Base-by-base conservation (phyloP, 1,284 basidiomycete genomes). In the Exobasidium rhododendri region DNA sequence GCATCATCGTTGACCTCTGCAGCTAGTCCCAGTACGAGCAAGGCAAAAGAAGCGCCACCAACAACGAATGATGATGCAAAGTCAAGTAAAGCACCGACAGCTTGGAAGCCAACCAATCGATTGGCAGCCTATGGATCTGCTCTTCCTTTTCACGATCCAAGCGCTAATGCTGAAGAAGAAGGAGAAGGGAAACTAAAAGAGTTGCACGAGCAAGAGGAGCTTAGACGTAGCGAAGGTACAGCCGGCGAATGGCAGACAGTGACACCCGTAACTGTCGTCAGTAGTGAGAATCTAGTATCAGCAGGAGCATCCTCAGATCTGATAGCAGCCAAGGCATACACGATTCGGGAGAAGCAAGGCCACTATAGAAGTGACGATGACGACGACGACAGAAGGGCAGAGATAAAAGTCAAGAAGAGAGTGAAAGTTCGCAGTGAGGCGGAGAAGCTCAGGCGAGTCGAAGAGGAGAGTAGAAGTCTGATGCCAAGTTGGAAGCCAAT, bases 221-320 rank as follows among this genome's bases (percentile, higher is more conserved):
- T 85, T 22, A 84, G 86, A 74, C 79, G 84, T 63, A 83, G 83
- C 67, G 84, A 89, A 73, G 92, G 91, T 1, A 81, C 87, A 6
- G 88, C 87, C 0, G 93, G 94, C 1, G 84, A 87, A 68, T 98
- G 94, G 94, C 83, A 92, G 79, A 81, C 87, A 26, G 86, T 96
- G 7, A 82, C 84, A 3, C 74, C 84, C 69, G 0, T 67, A 73
- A 30, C 68, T 24, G 13, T 14, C 10, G 40, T 24, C 14, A 22
- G 14, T 3, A 35, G 50, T 22, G 44, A 46, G 2, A 13, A 35
- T 43, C 3, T 22, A 20, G 5, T 35, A 40, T 44, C 1, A 46
- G 40, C 24, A 4, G 22, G 28, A 17, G 14, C 17, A 7, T 45
- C 59, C 24, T 26, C 44, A 4, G n/a, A n/a, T n/a, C n/a, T n/a